Percentiles rank a stretch among this genome's conserved stretches.
Evolutionary conservation across 2,329 filamentous ascomycete genomes (phyloP).

Genomic region (Xenosphaeropsis pyriputrescens): DNA sequence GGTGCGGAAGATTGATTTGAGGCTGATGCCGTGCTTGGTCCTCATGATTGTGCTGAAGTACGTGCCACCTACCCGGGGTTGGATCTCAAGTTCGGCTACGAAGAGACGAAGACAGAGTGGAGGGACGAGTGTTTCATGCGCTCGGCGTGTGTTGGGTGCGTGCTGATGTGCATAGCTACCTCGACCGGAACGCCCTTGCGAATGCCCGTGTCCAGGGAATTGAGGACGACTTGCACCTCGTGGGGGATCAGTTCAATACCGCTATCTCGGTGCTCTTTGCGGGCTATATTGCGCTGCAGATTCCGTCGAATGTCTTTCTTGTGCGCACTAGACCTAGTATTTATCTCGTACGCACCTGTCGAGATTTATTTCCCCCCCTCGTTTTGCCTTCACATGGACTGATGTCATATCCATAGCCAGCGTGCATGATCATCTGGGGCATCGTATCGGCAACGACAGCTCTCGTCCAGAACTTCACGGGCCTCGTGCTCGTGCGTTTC

Average conservation of each 20-base stretch:
- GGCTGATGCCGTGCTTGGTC: conserved; percentile 8
- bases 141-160: too few relatives aligned
- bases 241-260: conserved; percentile 22
- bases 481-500: conserved; percentile 13
- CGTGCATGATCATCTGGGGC: conserved; percentile 20
- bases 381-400: background rate
- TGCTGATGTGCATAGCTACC: conserved; percentile 9
- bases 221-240: conserved; percentile 16
- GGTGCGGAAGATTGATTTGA: conserved; percentile 7
- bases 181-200: conserved; percentile 17
- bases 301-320: conserved; percentile 32
- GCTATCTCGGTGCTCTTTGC: conserved; percentile 14
- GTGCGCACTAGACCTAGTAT: conserved; percentile 25
- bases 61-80: background rate
- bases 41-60: conserved; percentile 7
- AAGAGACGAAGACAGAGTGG: too few relatives aligned
- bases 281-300: conserved; percentile 33
- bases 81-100: too few relatives aligned
- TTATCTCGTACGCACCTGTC: background rate
- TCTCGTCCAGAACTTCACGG: conserved; percentile 15
- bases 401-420: background rate
- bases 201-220: conserved; percentile 9
- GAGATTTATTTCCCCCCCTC: too few relatives aligned
- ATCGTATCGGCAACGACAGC: conserved; percentile 28
- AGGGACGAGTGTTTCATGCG: too few relatives aligned